Evolutionary conservation across 495 filamentous ascomycete genomes (phyloP).

Genomic region (Hypoxylon subgilvum): DNA sequence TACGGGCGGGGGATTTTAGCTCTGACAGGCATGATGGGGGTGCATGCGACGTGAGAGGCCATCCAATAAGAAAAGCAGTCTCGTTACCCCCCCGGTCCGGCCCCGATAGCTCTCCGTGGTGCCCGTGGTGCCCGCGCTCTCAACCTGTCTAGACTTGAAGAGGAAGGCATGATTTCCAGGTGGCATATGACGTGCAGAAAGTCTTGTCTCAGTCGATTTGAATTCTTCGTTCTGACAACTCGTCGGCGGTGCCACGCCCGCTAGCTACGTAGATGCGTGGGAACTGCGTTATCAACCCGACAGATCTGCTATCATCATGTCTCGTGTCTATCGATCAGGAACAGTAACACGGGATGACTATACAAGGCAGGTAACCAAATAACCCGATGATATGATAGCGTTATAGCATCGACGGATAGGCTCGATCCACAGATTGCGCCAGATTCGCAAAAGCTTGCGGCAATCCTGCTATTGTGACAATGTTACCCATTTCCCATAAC

Average conservation of each 20-base stretch:
- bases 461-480: constrained; percentile 38
- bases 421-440: constrained; percentile 33
- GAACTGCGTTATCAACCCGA: constrained; percentile 32
- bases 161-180: constrained; percentile 38
- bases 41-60: constrained; percentile 19
- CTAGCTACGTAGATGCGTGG: constrained; percentile 7
- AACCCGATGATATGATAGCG: constrained; percentile 34
- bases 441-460: constrained; percentile 39
- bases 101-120: constrained; percentile 31
- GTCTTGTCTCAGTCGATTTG: constrained; percentile 36
- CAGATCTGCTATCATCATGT: constrained; percentile 35
- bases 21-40: constrained; percentile 33
- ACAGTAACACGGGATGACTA: constrained; percentile 42
- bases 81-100: constrained; percentile 25
- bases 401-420: constrained; percentile 34
- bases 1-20: constrained; percentile 27
- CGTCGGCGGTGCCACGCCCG: constrained; percentile 22
- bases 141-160: constrained; percentile 29
- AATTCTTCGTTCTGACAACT: constrained; percentile 32
- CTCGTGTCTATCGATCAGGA: constrained; percentile 42
- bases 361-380: constrained; percentile 42
- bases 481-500: constrained; percentile 37
- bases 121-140: constrained; percentile 22
- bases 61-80: constrained; percentile 24
- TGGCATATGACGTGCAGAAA: constrained; percentile 42